phyloP scores from a whole-genome alignment of 2,329 filamentous ascomycete species.

The Talaromyces sp. region DNA sequence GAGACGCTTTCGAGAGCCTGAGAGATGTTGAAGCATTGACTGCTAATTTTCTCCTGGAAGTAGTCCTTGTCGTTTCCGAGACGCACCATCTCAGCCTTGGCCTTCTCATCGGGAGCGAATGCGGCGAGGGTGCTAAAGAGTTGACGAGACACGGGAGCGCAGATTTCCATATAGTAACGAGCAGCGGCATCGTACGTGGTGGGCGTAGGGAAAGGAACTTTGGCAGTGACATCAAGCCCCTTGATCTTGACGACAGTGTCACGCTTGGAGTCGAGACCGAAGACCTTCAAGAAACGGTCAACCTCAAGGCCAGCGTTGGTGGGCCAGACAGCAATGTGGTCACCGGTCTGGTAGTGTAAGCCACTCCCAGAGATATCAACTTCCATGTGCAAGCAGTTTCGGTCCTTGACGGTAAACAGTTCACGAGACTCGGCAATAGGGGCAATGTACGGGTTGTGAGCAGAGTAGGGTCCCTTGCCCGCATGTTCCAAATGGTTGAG shows the following conservation, averaged over 20 bases:
- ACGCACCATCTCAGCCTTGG: constrained; percentile 83
- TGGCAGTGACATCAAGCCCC: constrained; percentile 88
- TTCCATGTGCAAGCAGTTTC: constrained; percentile 96
- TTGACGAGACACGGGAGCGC: constrained; percentile 91
- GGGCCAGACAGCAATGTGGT: constrained; percentile 96
- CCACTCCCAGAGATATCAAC: constrained; percentile 87
- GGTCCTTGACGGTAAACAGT: constrained; percentile 80
- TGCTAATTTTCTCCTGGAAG: constrained; percentile 80
- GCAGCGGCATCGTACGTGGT: constrained; percentile 92
- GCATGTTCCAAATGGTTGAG: constrained; percentile 86
- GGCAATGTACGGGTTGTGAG: constrained; percentile 95
- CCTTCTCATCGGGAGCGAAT: constrained; percentile 79
- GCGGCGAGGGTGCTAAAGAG: constrained; percentile 82
- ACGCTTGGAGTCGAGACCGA: constrained; percentile 72
- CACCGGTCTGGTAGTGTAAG: constrained; percentile 89
- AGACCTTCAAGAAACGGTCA: constrained; percentile 77
- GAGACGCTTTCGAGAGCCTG: constrained; percentile 74
- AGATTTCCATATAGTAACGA: constrained; percentile 96
- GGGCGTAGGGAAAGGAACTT: constrained; percentile 94
- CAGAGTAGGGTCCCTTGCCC: constrained; percentile 86
- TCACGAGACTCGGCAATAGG: constrained; percentile 89
- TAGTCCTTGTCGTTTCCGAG: constrained; percentile 92
- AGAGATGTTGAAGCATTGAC: constrained; percentile 83
- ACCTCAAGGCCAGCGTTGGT: constrained; percentile 92
- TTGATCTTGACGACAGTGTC: constrained; percentile 83